phyloP scores from a whole-genome alignment of 73 alveolate species.

The Tetrahymena elliotti region DNA sequence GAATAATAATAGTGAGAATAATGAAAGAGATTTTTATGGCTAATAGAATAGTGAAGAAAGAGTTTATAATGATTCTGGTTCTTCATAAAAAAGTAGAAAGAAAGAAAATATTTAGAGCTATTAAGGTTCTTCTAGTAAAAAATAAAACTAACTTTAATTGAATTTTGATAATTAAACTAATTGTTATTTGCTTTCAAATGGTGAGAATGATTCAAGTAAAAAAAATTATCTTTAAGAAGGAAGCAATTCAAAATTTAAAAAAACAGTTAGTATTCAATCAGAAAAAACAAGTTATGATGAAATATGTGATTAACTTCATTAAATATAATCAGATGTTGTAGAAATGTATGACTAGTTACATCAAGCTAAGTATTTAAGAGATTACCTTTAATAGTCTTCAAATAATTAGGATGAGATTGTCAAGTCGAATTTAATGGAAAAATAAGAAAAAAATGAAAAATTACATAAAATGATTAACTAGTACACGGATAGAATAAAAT shows the following conservation, averaged over 20 bases:
- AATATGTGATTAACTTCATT: not conserved
- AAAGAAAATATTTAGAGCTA: too few species aligned
- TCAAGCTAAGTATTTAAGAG: not conserved
- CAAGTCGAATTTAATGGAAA: not conserved
- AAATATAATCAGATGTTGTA: not conserved
- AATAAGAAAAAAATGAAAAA: not conserved
- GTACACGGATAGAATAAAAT: not conserved
- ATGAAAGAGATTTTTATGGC: too few species aligned
- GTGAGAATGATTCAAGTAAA: not conserved
- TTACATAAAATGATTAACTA: not conserved
- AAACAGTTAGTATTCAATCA: not conserved
- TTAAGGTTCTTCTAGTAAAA: not conserved
- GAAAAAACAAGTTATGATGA: not conserved
- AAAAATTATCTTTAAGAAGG: not conserved
- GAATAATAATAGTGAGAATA: not conserved
- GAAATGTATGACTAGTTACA: not conserved
- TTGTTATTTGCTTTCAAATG: too few species aligned
- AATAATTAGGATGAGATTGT: not conserved
- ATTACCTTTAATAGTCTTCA: not conserved
- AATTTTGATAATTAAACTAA: not conserved
- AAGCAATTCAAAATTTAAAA: not conserved
- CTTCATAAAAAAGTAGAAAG: too few species aligned
- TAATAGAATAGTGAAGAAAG: not conserved
- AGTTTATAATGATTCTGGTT: not conserved
- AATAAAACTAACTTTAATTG: not conserved